These are phyloP conservation scores for Nevesoporus exiguus DNA, from an alignment of 768 basidiomycete genomes.

Conservation along the genomic window DNA sequence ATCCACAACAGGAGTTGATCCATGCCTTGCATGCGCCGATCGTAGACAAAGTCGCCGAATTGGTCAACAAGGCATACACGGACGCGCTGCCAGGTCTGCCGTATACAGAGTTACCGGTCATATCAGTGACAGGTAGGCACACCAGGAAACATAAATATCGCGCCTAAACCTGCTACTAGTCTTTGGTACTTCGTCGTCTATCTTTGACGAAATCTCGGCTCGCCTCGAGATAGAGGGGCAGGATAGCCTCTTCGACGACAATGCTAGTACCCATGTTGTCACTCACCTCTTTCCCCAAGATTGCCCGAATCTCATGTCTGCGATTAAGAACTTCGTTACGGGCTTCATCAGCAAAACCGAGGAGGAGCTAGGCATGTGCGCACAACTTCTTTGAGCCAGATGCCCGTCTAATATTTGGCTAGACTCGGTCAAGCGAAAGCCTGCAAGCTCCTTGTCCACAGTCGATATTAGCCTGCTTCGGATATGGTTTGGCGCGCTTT, in stretches of 20 bases:
- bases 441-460: constrained; percentile 49
- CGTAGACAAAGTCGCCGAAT: constrained; percentile 40
- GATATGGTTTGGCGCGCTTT: constrained; percentile 53
- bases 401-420: neutral
- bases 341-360: constrained; percentile 46
- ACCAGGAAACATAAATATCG: neutral
- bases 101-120: constrained; percentile 55
- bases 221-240: constrained; percentile 32
- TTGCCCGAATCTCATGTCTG: constrained; percentile 46
- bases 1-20: constrained; percentile 40
- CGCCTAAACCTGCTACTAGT: constrained; percentile 29
- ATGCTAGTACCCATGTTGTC: constrained; percentile 28
- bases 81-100: constrained; percentile 54
- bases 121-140: constrained; percentile 51
- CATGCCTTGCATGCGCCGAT: constrained; percentile 47
- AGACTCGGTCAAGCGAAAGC: constrained; percentile 43
- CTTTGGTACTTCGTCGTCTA: constrained; percentile 42
- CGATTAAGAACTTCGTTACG: constrained; percentile 54
- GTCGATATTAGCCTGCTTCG: constrained; percentile 61
- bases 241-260: constrained; percentile 22
- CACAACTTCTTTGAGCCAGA: constrained; percentile 7
- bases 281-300: constrained; percentile 58
- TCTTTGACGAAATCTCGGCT: constrained; percentile 44
- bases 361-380: constrained; percentile 29
- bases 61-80: constrained; percentile 44